Conservation (phyloP, 345 rosid genomes). For the Rhizophora apiculata region DNA sequence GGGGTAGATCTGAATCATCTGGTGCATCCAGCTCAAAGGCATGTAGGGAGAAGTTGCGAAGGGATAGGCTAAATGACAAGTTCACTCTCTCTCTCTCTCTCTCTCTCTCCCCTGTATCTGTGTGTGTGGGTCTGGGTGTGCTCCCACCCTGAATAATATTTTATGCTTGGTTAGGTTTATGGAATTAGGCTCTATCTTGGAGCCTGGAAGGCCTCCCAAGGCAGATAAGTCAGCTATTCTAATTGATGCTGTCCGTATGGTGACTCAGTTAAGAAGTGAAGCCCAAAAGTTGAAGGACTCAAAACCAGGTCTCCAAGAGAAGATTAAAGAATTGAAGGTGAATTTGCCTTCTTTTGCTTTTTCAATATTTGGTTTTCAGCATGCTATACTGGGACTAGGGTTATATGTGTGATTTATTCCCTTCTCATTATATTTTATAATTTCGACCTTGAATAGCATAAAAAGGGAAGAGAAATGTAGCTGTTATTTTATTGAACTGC, state of each 20-base stretch:
- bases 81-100: slow-evolving; percentile 19
- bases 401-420: not conserved
- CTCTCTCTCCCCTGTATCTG: not conserved
- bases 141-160: not conserved
- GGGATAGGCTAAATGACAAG: slow-evolving; percentile 85
- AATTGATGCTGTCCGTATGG: slow-evolving; percentile 72
- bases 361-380: not conserved
- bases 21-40: slow-evolving; percentile 83
- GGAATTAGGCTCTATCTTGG: slow-evolving; percentile 74
- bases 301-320: slow-evolving; percentile 69
- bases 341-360: slow-evolving; percentile 5
- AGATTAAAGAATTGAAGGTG: slow-evolving; percentile 83
- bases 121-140: too few species aligned
- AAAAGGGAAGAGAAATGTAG: not conserved
- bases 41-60: slow-evolving; percentile 81
- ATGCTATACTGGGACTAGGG: not conserved
- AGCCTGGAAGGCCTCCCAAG: slow-evolving; percentile 74
- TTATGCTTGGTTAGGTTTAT: slow-evolving; percentile 49
- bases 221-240: slow-evolving; percentile 84
- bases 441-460: not conserved
- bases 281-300: slow-evolving; percentile 73
- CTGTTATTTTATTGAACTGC: not conserved
- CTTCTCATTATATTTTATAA: not conserved
- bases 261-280: slow-evolving; percentile 75
- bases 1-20: slow-evolving; percentile 41